Conservation (phyloP, 192 early-diverging fungal species). For the Podila epicladia region DNA sequence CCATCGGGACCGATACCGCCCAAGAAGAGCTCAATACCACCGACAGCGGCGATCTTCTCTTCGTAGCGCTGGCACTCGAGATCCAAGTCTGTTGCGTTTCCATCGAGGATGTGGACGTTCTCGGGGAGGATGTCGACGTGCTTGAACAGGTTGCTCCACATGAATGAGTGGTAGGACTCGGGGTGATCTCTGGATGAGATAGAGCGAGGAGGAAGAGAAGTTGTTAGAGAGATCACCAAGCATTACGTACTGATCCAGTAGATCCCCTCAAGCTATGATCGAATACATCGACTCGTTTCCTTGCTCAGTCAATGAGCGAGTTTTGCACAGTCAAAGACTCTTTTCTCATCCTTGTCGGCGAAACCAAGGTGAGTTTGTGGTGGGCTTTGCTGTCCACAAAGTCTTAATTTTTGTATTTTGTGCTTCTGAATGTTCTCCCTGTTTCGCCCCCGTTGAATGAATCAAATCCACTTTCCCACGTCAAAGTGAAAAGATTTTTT, state of each 20-base stretch:
- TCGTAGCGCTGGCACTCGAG: slow-evolving; percentile 84
- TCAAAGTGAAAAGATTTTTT: background rate
- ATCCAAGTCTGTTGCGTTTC: slow-evolving; percentile 84
- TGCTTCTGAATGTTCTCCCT: too few relatives aligned
- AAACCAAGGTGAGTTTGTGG: too few relatives aligned
- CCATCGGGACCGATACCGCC: slow-evolving; percentile 93
- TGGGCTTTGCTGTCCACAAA: too few relatives aligned
- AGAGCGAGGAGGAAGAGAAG: background rate
- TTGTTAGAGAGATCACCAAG: background rate
- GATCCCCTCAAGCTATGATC: too few relatives aligned
- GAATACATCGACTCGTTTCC: too few relatives aligned
- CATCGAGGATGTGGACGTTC: slow-evolving; percentile 88
- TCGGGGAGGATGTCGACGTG: slow-evolving; percentile 84
- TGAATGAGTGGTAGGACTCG: slow-evolving; percentile 91
- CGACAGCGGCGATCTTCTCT: slow-evolving; percentile 78
- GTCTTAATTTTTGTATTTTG: too few relatives aligned
- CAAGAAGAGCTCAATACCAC: slow-evolving; percentile 89
- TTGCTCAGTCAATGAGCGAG: too few relatives aligned
- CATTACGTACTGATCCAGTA: background rate
- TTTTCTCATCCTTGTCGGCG: too few relatives aligned
- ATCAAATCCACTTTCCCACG: background rate
- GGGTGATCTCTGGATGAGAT: slow-evolving; percentile 71
- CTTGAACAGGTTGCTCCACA: slow-evolving; percentile 93
- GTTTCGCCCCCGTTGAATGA: too few relatives aligned
- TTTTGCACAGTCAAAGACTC: too few relatives aligned